Evolutionary conservation across 1,284 basidiomycete genomes (phyloP), one percentile per base, ranked within the genome.

Genomic region (Fomitopsis palustris): DNA sequence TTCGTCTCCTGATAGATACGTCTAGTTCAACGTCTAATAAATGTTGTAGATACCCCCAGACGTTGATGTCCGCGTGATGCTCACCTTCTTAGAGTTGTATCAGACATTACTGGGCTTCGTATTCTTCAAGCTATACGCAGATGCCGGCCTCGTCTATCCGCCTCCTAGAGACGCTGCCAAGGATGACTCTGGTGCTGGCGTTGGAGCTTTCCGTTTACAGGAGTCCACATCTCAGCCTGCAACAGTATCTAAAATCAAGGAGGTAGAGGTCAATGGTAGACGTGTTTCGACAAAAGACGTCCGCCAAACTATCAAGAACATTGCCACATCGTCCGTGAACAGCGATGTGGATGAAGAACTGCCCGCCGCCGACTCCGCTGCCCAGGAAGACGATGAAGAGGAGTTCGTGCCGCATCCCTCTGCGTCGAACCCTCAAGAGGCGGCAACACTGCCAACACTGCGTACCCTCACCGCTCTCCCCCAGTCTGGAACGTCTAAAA

Each of bases 61-160:
- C 70, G 96, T 99, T 64, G 97, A 99, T 75, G 93, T 98, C 71
- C 90, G 97, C 54, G 96, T 99, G 57, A 97, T 99, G 90, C 78
- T 98, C 66, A 99, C 97, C 12, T 99, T 99, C 82, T 78, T 99
- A 69, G 97, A 99, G 75, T 84, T 99, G 9, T 99, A 99, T 77
- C 96, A 99, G 77, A 99, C 96, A 1, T 78, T 98, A 14, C 86
- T 98, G 49, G 93, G 95, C 19, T 99, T 99, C 69, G 91, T 96
- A 14, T 89, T 98, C 70, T 99, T 95, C 86, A 98, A 98, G 77
- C 85, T 99, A 23, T 99, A 96, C 78, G 90, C 92, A n/a, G 95
- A 98, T 70, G 85, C 85, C 56, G 93, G 93, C 65, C 82, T 99
- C 42, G 87, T 96, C 38, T 99, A 99, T 72, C 97, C 97, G 23